These are phyloP conservation scores for Thraustochytrium striatum DNA, from an alignment of 352 stramenopile genomes.

Conservation along the genomic window DNA sequence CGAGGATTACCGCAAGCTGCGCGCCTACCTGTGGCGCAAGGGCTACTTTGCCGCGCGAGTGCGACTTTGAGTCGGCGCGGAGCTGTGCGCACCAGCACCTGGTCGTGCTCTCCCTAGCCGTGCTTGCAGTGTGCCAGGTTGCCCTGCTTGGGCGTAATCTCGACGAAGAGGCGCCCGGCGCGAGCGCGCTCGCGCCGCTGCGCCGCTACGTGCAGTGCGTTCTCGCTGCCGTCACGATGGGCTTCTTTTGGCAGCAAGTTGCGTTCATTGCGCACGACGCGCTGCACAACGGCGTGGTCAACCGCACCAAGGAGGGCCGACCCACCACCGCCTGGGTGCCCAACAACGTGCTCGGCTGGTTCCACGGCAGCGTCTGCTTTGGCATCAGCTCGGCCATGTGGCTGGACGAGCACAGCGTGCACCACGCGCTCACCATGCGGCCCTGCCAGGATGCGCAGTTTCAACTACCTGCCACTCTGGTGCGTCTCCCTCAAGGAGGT, in stretches of 20 bases:
- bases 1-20: conserved; percentile 42
- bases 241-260: conserved; percentile 51
- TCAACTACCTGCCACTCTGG: conserved; percentile 12
- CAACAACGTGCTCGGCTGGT: conserved; percentile 48
- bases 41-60: conserved; percentile 48
- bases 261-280: conserved; percentile 52
- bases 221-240: conserved; percentile 17
- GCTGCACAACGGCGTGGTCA: conserved; percentile 50
- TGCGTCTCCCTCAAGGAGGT: conserved; percentile 21
- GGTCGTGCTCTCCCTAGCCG: conserved; percentile 18
- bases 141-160: conserved; percentile 10
- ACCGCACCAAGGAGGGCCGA: conserved; percentile 37
- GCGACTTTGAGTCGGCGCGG: not conserved
- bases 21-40: conserved; percentile 50
- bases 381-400: conserved; percentile 49
- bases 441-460: conserved; percentile 26
- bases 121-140: conserved; percentile 35
- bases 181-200: not conserved
- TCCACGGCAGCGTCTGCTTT: conserved; percentile 49
- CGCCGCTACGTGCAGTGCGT: conserved; percentile 7
- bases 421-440: conserved; percentile 29
- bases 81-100: conserved; percentile 25
- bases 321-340: not conserved
- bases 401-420: conserved; percentile 36
- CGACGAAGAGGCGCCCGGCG: not conserved